phyloP scores from a whole-genome alignment of 441 rosid genomes.

The Populus hybrid region DNA sequence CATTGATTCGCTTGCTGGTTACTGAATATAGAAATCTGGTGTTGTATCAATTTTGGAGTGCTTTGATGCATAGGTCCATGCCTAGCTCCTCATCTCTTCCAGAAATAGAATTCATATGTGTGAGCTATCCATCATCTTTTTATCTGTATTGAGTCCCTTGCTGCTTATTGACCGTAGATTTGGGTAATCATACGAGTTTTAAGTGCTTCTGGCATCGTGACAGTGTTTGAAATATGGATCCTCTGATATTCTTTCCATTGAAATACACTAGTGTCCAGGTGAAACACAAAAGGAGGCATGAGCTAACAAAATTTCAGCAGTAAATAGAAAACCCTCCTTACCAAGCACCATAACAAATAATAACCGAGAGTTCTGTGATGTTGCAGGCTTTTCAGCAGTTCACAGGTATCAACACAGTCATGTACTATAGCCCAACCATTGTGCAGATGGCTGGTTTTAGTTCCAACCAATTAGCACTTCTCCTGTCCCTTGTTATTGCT shows the following conservation, averaged over 20 bases:
- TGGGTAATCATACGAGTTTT: not conserved
- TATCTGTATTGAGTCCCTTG: too few species aligned
- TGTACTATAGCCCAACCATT: conserved; percentile 94
- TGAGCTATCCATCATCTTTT: too few species aligned
- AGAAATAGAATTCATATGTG: too few species aligned
- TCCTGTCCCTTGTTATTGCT: conserved; percentile 67
- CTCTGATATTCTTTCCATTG: not conserved
- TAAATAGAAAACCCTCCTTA: not conserved
- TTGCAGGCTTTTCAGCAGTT: conserved; percentile 94
- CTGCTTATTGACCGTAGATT: not conserved
- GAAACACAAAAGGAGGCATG: not conserved
- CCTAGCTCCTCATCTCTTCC: too few species aligned
- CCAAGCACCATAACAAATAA: not conserved
- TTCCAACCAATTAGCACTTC: conserved; percentile 76
- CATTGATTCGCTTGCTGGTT: too few species aligned
- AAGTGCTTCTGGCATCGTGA: not conserved
- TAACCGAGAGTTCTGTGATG: conserved; percentile 9
- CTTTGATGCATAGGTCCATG: too few species aligned
- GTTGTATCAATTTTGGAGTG: too few species aligned
- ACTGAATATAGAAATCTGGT: too few species aligned
- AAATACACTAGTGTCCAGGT: not conserved
- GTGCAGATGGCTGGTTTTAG: conserved; percentile 91
- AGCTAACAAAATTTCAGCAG: not conserved
- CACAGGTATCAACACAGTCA: conserved; percentile 85
- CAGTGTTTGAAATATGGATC: too few species aligned